Evolutionary conservation across 495 filamentous ascomycete species (phyloP), one percentile per base, ranked within the genome.

Genomic region (Chlorociboria aeruginascens): DNA sequence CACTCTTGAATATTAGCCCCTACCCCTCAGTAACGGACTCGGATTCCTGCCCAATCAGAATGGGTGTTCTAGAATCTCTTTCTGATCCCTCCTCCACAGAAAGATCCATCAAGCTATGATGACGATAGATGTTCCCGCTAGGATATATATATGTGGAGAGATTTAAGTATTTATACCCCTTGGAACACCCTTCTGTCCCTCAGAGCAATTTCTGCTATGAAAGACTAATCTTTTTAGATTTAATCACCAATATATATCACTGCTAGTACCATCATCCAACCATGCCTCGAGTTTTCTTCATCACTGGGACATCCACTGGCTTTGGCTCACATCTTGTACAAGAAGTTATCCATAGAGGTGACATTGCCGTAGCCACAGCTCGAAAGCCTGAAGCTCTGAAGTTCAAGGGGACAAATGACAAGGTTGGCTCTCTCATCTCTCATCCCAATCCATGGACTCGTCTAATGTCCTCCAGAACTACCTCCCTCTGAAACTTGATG

Each of bases 401-500:
- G 37, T 62, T 62, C 46, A 57, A 53, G 11, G 43, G 39, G 11
- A 51, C 47, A 7, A 53, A 48, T 30, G 50, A 57, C 11, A 50
- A 50, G 43, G 49, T 41, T 29, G 28, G 16, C 13, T 17, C 25
- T 16, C 33, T 45, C 0, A 3, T 17, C 25, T 16, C 33, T 45
- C 0, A 3, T 32, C 54, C 8, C 14, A 43, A 13, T 30, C 12
- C 8, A 8, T 30, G 8, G 29, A 10, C 13, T 8, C 36, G 20
- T 17, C 16, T 34, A 41, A 38, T 11, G 72, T 58, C 63, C 66
- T 28, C 57, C 71, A 58, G 37, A 58, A 66, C 28, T 55, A 63
- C 29, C 55, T 63, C 8, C 57, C 61, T 30, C 57, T 72, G 41
- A 66, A 65, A 8, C 54, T 78, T 25, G 69, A 75, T 2, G 74